Conservation (phyloP, 1,139 yeast species). For the Hemisphaericaspora subhashii region DNA sequence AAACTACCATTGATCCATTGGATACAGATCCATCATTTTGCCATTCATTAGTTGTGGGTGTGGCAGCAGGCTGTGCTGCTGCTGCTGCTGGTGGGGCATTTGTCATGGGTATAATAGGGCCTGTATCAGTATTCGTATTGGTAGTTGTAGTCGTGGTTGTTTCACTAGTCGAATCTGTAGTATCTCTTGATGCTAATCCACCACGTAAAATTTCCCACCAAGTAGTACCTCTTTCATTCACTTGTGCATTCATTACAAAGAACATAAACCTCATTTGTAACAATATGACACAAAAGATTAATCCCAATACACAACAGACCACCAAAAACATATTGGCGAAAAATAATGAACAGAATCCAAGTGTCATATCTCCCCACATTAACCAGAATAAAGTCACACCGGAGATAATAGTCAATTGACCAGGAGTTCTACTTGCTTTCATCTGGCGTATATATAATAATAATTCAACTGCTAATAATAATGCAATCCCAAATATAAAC, state of each 20-base stretch:
- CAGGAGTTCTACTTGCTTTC: conserved; percentile 73
- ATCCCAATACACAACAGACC: conserved; percentile 65
- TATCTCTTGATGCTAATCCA: conserved; percentile 18
- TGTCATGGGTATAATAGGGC: conserved; percentile 15
- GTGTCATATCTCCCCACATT: conserved; percentile 73
- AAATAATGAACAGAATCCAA: conserved; percentile 62
- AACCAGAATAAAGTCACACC: conserved; percentile 51
- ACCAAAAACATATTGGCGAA: conserved; percentile 65
- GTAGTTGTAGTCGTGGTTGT: neutral
- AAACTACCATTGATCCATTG: conserved; percentile 61
- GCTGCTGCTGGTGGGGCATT: conserved; percentile 16
- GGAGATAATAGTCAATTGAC: conserved; percentile 53
- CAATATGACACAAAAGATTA: conserved; percentile 45
- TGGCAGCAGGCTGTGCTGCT: conserved; percentile 2
- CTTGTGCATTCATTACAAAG: conserved; percentile 68
- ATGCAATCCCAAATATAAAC: conserved; percentile 49
- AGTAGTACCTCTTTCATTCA: conserved; percentile 66
- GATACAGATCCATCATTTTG: conserved; percentile 49
- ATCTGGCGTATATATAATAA: conserved; percentile 55
- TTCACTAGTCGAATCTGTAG: conserved; percentile 8
- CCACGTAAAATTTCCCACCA: conserved; percentile 67
- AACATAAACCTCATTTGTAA: conserved; percentile 71
- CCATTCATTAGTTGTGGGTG: conserved; percentile 15
- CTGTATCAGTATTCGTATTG: conserved; percentile 2
- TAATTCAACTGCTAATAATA: conserved; percentile 39